Base-by-base conservation (phyloP, 805 yeast genomes). In the Wickerhamiella nectarea region DNA sequence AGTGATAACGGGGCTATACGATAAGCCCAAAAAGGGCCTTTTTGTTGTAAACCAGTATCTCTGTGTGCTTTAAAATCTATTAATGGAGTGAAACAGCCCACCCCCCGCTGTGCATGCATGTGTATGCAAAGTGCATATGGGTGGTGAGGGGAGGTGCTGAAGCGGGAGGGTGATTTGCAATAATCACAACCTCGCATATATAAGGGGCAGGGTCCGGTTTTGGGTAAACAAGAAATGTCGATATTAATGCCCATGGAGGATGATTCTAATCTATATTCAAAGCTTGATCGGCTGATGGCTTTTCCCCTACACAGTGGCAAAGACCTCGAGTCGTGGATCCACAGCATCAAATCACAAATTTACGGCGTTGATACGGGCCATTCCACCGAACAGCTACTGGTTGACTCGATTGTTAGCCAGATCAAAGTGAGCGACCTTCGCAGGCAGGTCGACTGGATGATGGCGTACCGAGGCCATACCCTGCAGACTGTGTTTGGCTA, bases 391-490 rank as follows among this genome's bases (percentile, higher is more conserved):
- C 34, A 44, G 18, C 7, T 44, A 15, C 21, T 44, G 14, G 47
- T 39, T 6, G 47, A 44, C 36, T 35, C 41, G 6, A 35, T 44
- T 10, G 43, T 44, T 15, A 39, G 21, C 17, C 43, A 39, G 15
- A 41, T 44, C 19, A 36, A 41, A 3, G 43, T 44, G 4, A 37
- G 34, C 26, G 41, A 35, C 34, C 25, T 44, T 21, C 25, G 44
- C n/a, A 34, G 24, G 8, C 44, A 44, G 34, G 26, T 44, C 14
- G 43, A 44, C 28, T 44, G 47, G 47, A 44, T 44, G 47, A 19
- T 41, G 18, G 36, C 42, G n/a, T 41, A 44, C 36, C 40, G 36
- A 12, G 47, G 47, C 18, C 37, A 38, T 17, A 39, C 41, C 17
- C 31, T 44, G 18, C 38, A 35, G 15, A 44, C 47, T 6, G 43